A percentile compares a stretch with the other conserved stretches of the same genome.
phyloP scores from a whole-genome alignment of 768 basidiomycete species.

The Leccinellum luteum region DNA sequence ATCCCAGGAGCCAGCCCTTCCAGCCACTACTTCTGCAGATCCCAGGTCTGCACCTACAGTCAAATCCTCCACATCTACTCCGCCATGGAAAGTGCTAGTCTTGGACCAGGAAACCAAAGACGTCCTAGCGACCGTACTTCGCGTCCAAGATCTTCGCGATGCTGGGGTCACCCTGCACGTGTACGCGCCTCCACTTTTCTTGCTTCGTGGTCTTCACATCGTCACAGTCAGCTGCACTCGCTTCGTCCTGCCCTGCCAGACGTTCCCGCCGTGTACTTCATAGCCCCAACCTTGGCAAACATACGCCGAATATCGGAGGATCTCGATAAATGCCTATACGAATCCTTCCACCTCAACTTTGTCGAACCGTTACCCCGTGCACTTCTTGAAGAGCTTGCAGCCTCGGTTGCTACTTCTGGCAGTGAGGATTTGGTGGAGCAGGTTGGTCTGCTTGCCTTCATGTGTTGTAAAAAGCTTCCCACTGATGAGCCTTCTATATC shows the following conservation, averaged over 20 bases:
- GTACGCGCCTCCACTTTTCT: slow-evolving; percentile 47
- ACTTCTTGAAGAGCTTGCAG: slow-evolving; percentile 90
- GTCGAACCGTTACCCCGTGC: slow-evolving; percentile 88
- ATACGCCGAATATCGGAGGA: slow-evolving; percentile 92
- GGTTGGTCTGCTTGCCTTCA: slow-evolving; percentile 36
- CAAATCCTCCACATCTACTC: slow-evolving; percentile 51
- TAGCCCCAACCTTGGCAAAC: slow-evolving; percentile 85
- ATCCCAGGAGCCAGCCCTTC: slow-evolving; percentile 35
- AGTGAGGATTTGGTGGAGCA: slow-evolving; percentile 81
- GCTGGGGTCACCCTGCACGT: slow-evolving; percentile 97
- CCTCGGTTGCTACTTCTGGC: slow-evolving; percentile 79
- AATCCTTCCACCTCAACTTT: slow-evolving; percentile 93
- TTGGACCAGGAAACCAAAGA: slow-evolving; percentile 96
- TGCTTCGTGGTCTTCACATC: slow-evolving; percentile 1
- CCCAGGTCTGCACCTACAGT: slow-evolving; percentile 37
- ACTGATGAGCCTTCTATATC: slow-evolving; percentile 5
- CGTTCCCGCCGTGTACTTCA: slow-evolving; percentile 96
- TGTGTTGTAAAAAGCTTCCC: not conserved
- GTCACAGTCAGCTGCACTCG: slow-evolving; percentile 81
- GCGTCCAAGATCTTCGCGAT: slow-evolving; percentile 95
- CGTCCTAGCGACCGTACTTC: slow-evolving; percentile 89
- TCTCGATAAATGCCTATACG: slow-evolving; percentile 84
- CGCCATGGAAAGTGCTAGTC: slow-evolving; percentile 94
- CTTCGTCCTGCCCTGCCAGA: slow-evolving; percentile 86
- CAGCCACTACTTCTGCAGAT: slow-evolving; percentile 7